Evolutionary conservation across 768 basidiomycete genomes (phyloP), one percentile per base, ranked within the genome.

Genomic region (Heimioporus sp.): DNA sequence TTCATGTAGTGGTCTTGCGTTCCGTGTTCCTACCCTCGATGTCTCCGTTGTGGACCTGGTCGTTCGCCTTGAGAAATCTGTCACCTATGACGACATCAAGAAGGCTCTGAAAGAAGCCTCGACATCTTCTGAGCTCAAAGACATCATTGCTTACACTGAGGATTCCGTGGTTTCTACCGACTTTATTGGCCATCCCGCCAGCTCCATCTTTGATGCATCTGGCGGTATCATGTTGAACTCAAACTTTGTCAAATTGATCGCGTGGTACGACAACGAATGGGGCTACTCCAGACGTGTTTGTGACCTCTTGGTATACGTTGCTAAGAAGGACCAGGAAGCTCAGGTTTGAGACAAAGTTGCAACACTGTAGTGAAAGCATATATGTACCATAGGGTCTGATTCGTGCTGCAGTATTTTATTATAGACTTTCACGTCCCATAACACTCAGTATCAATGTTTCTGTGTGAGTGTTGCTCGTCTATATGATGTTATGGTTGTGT

Each of bases 31-130:
- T 60, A 95, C 92, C 54, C 77, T 89, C 65, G 90, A 98, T 65
- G 96, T 98, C 63, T 98, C 96, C 62, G 96, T 98, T 63, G 95
- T 98, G 69, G 96, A 99, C 76, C 86, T 99, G 59, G 92, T 95
- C 60, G 92, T 86, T 62, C 92, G 96, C 65, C 78, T 90, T 63
- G 88, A 92, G 76, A 97, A 91, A 79, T 61, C 72, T 49, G 86
- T 94, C 7, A 69, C 81, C 21, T 99, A 98, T 76, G 90, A 93
- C 3, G 78, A 90, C 54, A 97, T 99, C 86, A 97, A 95, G 83
- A 69, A 70, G 3, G 83, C 82, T 59, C 59, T 98, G 69, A 90
- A 90, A 80, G 79, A 75, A 51, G 95, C 96, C 43, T 74, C 93
- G 41, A 76, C 83, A 58, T 82, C 82, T 49, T 72, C 75, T 32